Evolutionary conservation across 2,329 filamentous ascomycete genomes (phyloP).

Genomic region (Helotiales sp.): DNA sequence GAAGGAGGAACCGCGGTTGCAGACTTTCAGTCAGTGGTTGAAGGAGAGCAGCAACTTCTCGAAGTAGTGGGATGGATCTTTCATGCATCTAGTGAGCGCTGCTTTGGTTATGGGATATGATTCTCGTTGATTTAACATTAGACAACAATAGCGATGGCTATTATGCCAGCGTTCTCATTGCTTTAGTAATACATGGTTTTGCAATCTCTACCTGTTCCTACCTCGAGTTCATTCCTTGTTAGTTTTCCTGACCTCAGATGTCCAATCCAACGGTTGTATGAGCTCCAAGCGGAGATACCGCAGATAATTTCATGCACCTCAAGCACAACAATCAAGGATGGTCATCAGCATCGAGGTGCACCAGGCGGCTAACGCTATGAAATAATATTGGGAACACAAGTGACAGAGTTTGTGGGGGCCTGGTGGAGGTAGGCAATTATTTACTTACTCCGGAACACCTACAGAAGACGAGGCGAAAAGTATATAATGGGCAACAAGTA

Average conservation of each 20-base stretch:
- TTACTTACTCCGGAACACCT: too few species aligned
- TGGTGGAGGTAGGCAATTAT: too few species aligned
- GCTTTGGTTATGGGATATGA: neutral
- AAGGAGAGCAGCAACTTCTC: slow-evolving; percentile 11
- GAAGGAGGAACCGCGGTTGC: slow-evolving; percentile 39
- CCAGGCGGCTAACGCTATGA: neutral
- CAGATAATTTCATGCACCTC: neutral
- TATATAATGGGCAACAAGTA: too few species aligned
- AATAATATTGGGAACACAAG: too few species aligned
- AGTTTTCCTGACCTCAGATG: too few species aligned
- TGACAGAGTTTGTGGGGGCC: too few species aligned
- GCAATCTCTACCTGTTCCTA: too few species aligned
- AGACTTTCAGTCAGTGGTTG: slow-evolving; percentile 9
- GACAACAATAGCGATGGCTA: too few species aligned
- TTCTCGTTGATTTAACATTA: neutral
- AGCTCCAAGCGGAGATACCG: too few species aligned
- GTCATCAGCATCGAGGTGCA: neutral
- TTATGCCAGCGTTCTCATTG: too few species aligned
- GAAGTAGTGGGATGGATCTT: neutral
- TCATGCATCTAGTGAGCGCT: neutral
- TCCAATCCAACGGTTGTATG: neutral
- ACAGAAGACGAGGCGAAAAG: too few species aligned
- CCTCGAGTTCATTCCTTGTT: neutral
- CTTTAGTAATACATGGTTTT: too few species aligned
- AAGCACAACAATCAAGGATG: neutral